Percentiles rank a stretch among this genome's conserved stretches.
These are phyloP conservation scores for Cicer pinnatifidum DNA, from an alignment of 306 rosid genomes.

Conservation along the genomic window DNA sequence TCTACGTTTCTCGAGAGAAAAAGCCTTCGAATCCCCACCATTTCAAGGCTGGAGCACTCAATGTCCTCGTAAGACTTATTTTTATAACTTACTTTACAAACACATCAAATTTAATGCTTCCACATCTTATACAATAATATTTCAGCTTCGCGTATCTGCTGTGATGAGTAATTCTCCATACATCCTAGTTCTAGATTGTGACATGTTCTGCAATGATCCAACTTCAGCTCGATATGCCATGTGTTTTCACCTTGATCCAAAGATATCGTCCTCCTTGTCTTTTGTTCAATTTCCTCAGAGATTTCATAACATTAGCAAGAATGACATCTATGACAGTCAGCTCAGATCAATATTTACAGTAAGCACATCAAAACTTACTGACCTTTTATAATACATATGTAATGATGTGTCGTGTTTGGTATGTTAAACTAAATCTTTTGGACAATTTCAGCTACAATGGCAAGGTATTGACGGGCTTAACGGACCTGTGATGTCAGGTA, in stretches of 20 bases:
- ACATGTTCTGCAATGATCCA: conserved; percentile 78
- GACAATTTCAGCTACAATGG: conserved; percentile 48
- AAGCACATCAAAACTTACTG: conserved; percentile 24
- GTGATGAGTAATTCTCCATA: conserved; percentile 73
- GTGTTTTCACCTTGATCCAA: conserved; percentile 77
- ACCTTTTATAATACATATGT: background rate
- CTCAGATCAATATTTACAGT: conserved; percentile 49
- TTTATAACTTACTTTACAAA: conserved; percentile 5
- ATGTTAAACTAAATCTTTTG: background rate
- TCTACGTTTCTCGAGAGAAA: conserved; percentile 70
- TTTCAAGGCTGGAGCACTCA: conserved; percentile 84
- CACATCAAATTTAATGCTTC: conserved; percentile 32
- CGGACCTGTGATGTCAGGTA: conserved; percentile 69
- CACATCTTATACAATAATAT: conserved; percentile 4
- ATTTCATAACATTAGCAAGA: conserved; percentile 56
- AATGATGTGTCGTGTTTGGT: conserved; percentile 3
- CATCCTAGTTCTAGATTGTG: conserved; percentile 72
- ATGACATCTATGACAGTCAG: conserved; percentile 71
- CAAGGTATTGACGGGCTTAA: conserved; percentile 63
- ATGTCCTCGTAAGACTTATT: conserved; percentile 57
- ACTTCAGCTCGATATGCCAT: conserved; percentile 65
- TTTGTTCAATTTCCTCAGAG: conserved; percentile 76
- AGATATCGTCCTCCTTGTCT: conserved; percentile 61
- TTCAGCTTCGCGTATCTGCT: conserved; percentile 70
- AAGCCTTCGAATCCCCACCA: conserved; percentile 54